Percentiles rank a stretch among this genome's conserved stretches.
Evolutionary conservation across 768 basidiomycete genomes (phyloP).

Genomic region (Amanita pseudoporphyria): DNA sequence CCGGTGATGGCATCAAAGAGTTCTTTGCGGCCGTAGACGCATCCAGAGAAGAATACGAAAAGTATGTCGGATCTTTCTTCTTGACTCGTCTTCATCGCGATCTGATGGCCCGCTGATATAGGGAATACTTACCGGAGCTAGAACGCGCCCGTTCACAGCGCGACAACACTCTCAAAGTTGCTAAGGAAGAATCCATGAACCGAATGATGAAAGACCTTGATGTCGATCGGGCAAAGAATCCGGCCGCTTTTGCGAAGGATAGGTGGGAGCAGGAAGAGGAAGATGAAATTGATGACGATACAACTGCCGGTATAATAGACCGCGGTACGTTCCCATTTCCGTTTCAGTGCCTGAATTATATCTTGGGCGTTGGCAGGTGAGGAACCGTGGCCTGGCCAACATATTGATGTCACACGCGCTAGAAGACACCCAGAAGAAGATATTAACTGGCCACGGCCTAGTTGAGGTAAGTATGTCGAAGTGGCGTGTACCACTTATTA

Average conservation of each 20-base stretch:
- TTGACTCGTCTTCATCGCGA: neutral
- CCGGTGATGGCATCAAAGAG: conserved; percentile 86
- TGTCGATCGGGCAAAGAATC: conserved; percentile 62
- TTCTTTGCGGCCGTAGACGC: conserved; percentile 90
- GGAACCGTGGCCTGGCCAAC: conserved; percentile 62
- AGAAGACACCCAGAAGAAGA: conserved; percentile 43
- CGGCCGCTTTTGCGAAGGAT: conserved; percentile 43
- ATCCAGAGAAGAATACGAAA: conserved; percentile 81
- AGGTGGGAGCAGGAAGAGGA: conserved; percentile 55
- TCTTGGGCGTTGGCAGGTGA: conserved; percentile 36
- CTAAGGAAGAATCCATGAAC: conserved; percentile 69
- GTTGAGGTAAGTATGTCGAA: conserved; percentile 19
- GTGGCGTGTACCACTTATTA: too few species aligned
- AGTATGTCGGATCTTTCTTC: conserved; percentile 33
- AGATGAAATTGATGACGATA: conserved; percentile 42
- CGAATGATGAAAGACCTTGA: conserved; percentile 72
- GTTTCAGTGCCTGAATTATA: neutral
- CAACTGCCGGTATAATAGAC: conserved; percentile 56
- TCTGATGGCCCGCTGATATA: conserved; percentile 21
- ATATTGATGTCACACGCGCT: conserved; percentile 62
- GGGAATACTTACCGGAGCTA: conserved; percentile 90
- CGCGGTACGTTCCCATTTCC: conserved; percentile 40
- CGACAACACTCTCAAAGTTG: conserved; percentile 52
- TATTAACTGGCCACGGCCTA: conserved; percentile 68
- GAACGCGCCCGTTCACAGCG: conserved; percentile 55